These are phyloP conservation scores for Prosopis cineraria DNA, from an alignment of 306 rosid species.

Conservation along the genomic window DNA sequence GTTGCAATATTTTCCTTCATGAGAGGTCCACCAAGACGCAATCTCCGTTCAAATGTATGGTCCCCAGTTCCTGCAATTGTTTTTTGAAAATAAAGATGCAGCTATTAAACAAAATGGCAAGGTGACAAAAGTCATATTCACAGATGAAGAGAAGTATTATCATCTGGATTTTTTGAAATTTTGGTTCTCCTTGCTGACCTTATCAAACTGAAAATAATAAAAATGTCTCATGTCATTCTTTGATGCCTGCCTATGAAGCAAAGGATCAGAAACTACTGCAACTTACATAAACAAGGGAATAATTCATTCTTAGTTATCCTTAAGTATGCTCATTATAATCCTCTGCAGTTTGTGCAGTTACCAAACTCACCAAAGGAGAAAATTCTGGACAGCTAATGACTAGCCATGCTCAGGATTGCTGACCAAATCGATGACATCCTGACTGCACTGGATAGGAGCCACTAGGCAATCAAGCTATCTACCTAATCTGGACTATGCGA, in stretches of 20 bases:
- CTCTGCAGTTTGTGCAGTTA: background rate
- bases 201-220: slow-evolving; percentile 9
- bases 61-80: slow-evolving; percentile 78
- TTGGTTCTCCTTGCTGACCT: slow-evolving; percentile 6
- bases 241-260: slow-evolving; percentile 14
- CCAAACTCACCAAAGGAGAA: slow-evolving; percentile 17
- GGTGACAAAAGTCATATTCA: slow-evolving; percentile 27
- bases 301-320: slow-evolving; percentile 12
- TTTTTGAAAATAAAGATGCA: background rate
- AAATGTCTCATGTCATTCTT: background rate
- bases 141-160: slow-evolving; percentile 7
- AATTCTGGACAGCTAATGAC: background rate
- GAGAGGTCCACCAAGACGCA: slow-evolving; percentile 92
- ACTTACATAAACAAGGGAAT: slow-evolving; percentile 16
- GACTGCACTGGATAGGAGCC: slow-evolving; percentile 19
- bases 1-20: slow-evolving; percentile 91
- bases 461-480: background rate
- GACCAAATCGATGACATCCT: slow-evolving; percentile 9
- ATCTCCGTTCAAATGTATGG: slow-evolving; percentile 87
- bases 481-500: slow-evolving; percentile 6
- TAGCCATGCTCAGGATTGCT: slow-evolving; percentile 5
- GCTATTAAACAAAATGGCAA: slow-evolving; percentile 22
- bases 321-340: slow-evolving; percentile 15
- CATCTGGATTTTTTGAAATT: background rate
- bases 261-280: background rate